phyloP scores from a whole-genome alignment of 768 basidiomycete species.

The Lepiota brunneoincarnata region DNA sequence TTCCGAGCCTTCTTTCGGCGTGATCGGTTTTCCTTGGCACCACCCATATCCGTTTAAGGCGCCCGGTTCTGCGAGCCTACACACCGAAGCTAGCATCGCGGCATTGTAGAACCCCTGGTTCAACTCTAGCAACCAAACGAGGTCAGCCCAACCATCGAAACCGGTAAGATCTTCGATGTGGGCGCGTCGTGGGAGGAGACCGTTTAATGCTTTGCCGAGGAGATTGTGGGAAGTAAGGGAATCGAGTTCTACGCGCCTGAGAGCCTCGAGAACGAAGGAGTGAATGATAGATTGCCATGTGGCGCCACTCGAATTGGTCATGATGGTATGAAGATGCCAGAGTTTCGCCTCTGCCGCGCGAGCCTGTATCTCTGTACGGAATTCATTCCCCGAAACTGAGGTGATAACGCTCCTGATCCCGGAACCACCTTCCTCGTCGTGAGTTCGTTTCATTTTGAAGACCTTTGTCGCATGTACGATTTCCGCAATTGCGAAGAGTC shows the following conservation, averaged over 20 bases:
- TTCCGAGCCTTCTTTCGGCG: slow-evolving; percentile 1
- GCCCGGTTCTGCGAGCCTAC: slow-evolving; percentile 10
- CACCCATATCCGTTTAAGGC: slow-evolving; percentile 7
- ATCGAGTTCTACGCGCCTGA: slow-evolving; percentile 17
- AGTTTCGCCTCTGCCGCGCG: slow-evolving; percentile 7
- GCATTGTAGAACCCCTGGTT: slow-evolving; percentile 16
- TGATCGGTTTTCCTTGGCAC: slow-evolving; percentile 7
- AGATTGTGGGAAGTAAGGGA: slow-evolving; percentile 13
- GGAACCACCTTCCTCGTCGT: not conserved
- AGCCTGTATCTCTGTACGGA: not conserved
- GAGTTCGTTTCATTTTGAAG: not conserved
- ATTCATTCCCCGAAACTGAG: not conserved
- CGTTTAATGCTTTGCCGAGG: slow-evolving; percentile 22
- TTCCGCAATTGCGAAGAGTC: not conserved
- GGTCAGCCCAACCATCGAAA: slow-evolving; percentile 20
- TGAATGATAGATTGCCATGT: slow-evolving; percentile 19
- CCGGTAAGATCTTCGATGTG: slow-evolving; percentile 8
- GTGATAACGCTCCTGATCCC: not conserved
- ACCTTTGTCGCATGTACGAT: not conserved
- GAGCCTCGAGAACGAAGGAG: slow-evolving; percentile 18
- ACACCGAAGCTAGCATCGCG: slow-evolving; percentile 21
- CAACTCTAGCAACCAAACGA: slow-evolving; percentile 23
- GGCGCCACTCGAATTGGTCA: slow-evolving; percentile 13
- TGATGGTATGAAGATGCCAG: slow-evolving; percentile 19
- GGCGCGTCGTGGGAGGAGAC: slow-evolving; percentile 20